phyloP scores from a whole-genome alignment of 1,139 yeast species.

The Kluyveromyces sp. region DNA sequence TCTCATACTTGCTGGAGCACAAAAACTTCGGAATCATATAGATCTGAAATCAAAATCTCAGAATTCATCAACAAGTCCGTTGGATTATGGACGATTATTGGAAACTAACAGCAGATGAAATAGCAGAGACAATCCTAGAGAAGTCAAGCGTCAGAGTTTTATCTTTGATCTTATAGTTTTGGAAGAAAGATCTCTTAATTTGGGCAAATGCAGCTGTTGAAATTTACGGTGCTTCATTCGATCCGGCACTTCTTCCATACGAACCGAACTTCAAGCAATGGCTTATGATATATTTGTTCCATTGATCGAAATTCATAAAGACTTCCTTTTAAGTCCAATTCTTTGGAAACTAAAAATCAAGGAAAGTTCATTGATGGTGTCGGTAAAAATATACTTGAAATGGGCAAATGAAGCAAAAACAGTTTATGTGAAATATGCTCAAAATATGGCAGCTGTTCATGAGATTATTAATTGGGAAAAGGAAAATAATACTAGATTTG shows the following conservation, averaged over 20 bases:
- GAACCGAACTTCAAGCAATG: conserved; percentile 51
- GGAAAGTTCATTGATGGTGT: conserved; percentile 64
- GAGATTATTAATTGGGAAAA: conserved; percentile 47
- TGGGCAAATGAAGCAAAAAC: conserved; percentile 60
- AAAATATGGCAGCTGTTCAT: conserved; percentile 43
- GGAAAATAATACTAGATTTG: conserved; percentile 42
- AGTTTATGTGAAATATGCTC: conserved; percentile 54
- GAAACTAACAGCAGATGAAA: conserved; percentile 52
- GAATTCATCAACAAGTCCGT: conserved; percentile 29
- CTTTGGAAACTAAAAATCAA: conserved; percentile 39
- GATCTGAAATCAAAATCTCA: conserved; percentile 25
- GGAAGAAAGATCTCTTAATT: conserved; percentile 67
- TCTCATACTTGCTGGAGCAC: conserved; percentile 25
- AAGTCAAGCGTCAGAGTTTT: conserved; percentile 63
- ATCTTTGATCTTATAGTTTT: conserved; percentile 69
- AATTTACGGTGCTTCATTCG: conserved; percentile 43
- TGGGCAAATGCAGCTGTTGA: conserved; percentile 59
- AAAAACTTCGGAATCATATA: conserved; percentile 23
- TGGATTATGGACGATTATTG: conserved; percentile 70
- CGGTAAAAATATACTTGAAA: conserved; percentile 53
- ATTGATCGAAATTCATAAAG: conserved; percentile 53
- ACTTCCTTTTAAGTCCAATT: conserved; percentile 49
- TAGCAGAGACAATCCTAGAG: conserved; percentile 45
- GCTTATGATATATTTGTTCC: conserved; percentile 57
- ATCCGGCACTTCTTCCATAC: conserved; percentile 38